Percentiles rank a stretch among this genome's conserved stretches.
These are phyloP conservation scores for Leccinum fuscescens DNA, from an alignment of 1,284 basidiomycete genomes.

Conservation along the genomic window DNA sequence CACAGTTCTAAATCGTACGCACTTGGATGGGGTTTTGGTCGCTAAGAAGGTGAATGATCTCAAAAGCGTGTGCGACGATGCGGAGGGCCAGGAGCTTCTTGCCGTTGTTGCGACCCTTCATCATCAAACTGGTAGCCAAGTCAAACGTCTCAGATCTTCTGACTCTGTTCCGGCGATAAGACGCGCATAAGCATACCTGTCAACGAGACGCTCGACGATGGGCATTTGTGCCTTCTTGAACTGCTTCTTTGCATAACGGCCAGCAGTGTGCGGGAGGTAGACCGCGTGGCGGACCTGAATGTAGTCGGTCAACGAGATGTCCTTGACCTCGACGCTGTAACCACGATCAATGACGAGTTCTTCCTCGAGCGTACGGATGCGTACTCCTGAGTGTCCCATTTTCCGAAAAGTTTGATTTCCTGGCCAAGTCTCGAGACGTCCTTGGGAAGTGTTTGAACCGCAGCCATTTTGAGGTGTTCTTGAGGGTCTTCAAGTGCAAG, in stretches of 20 bases:
- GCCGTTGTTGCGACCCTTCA: conserved; percentile 99
- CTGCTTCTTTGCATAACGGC: conserved; percentile 99
- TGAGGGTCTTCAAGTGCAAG: conserved; percentile 33
- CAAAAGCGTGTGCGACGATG: conserved; percentile 99
- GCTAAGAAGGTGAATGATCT: conserved; percentile 99
- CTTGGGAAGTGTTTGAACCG: conserved; percentile 72
- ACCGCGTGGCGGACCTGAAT: conserved; percentile 99
- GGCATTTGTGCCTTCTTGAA: conserved; percentile 99
- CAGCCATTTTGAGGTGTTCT: conserved; percentile 49
- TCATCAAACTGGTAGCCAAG: conserved; percentile 76
- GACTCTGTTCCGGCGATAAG: neutral
- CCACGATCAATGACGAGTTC: conserved; percentile 14
- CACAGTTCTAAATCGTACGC: conserved; percentile 22
- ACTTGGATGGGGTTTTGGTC: conserved; percentile 99
- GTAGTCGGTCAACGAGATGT: conserved; percentile 98
- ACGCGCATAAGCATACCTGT: conserved; percentile 63
- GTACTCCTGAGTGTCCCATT: conserved; percentile 96
- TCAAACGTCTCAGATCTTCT: conserved; percentile 4
- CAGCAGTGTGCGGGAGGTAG: conserved; percentile 97
- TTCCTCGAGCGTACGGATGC: conserved; percentile 29
- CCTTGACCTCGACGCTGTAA: conserved; percentile 93
- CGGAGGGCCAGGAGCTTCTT: conserved; percentile 99
- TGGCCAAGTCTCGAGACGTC: conserved; percentile 82
- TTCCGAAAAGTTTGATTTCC: conserved; percentile 94
- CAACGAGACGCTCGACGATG: conserved; percentile 98